Conservation (phyloP, 768 basidiomycete species). For the Stropharia rugosoannulata region DNA sequence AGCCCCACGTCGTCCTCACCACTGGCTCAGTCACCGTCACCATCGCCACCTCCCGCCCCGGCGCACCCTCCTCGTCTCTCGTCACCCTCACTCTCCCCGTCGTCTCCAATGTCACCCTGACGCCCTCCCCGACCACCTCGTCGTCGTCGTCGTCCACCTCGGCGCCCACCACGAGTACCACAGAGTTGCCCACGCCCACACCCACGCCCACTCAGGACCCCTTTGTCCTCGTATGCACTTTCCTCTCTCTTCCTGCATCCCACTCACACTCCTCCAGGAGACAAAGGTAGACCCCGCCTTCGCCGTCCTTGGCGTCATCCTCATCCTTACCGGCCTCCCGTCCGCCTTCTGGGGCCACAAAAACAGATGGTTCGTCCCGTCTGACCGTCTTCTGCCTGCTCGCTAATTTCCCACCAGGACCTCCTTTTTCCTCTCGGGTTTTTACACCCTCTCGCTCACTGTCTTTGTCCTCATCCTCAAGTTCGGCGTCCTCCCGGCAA, state of each 20-base stretch:
- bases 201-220: constrained; percentile 44
- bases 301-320: constrained; percentile 82
- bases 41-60: constrained; percentile 48
- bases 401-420: constrained; percentile 51
- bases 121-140: constrained; percentile 49
- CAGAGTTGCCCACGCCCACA: constrained; percentile 33
- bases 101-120: constrained; percentile 60
- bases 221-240: constrained; percentile 35
- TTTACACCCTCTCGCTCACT: constrained; percentile 84
- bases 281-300: constrained; percentile 86
- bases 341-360: constrained; percentile 93
- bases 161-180: constrained; percentile 31
- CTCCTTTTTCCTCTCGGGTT: constrained; percentile 90
- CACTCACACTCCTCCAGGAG: constrained; percentile 37
- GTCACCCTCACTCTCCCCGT: constrained; percentile 55
- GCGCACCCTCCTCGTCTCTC: constrained; percentile 46
- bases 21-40: constrained; percentile 46
- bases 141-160: constrained; percentile 36
- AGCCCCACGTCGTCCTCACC: constrained; percentile 48
- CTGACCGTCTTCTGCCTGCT: constrained; percentile 14
- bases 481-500: constrained; percentile 81
- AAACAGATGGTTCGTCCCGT: constrained; percentile 76
- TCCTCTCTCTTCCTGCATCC: constrained; percentile 13
- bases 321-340: constrained; percentile 88
- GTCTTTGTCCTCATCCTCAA: constrained; percentile 86